phyloP scores from a whole-genome alignment of 1,284 basidiomycete genomes.

The Cutaneotrichosporon mucoides region DNA sequence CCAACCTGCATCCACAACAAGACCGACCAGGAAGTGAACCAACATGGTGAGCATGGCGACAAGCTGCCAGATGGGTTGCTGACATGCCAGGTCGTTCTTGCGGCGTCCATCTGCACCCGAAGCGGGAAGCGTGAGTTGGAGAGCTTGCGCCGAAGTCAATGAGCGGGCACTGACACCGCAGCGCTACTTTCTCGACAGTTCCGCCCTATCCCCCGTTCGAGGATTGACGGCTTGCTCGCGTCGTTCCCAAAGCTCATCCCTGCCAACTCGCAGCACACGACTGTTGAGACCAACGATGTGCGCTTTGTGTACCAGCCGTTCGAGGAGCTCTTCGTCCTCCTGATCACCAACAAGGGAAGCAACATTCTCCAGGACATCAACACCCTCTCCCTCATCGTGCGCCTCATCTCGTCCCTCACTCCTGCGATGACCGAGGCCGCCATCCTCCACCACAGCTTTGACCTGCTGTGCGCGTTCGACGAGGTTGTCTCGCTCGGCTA shows the following conservation, averaged over 20 bases:
- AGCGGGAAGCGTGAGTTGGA: conserved; percentile 49
- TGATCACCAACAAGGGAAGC: conserved; percentile 96
- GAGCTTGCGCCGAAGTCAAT: neutral
- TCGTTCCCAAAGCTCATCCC: conserved; percentile 98
- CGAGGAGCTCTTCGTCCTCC: conserved; percentile 94
- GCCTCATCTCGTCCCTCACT: conserved; percentile 90
- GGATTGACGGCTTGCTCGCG: conserved; percentile 91
- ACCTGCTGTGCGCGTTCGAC: conserved; percentile 92
- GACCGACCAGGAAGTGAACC: conserved; percentile 5
- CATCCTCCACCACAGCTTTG: conserved; percentile 88
- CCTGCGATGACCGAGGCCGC: conserved; percentile 73
- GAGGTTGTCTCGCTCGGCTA: conserved; percentile 94
- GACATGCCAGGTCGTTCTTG: conserved; percentile 55
- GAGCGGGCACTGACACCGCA: conserved; percentile 40
- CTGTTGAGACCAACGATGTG: conserved; percentile 85
- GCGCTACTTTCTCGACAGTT: conserved; percentile 97
- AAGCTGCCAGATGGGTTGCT: neutral
- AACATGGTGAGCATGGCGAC: conserved; percentile 9
- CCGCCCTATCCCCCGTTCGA: conserved; percentile 83
- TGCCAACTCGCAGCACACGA: conserved; percentile 95
- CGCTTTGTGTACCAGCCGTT: conserved; percentile 98
- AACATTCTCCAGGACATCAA: conserved; percentile 97
- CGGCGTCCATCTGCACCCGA: conserved; percentile 75
- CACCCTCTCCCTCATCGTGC: conserved; percentile 87
- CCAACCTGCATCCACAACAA: neutral